These are phyloP conservation scores for Lycium barbarum DNA, from an alignment of 257 asterid genomes.

Conservation along the genomic window DNA sequence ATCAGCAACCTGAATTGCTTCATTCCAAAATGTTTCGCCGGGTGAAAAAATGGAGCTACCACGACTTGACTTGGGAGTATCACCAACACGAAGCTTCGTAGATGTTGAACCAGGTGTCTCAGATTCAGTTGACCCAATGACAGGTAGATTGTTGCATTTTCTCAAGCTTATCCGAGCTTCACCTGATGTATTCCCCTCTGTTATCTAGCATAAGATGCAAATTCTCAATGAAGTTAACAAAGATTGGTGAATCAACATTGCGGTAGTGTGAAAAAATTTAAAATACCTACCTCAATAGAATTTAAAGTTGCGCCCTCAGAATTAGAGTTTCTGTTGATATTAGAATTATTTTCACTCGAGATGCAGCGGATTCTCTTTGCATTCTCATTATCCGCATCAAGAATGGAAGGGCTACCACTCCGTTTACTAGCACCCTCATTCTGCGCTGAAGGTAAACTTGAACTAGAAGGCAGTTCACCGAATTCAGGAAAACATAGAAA, in stretches of 20 bases:
- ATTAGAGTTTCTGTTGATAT: slow-evolving; percentile 40
- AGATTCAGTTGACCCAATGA: slow-evolving; percentile 43
- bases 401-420: slow-evolving; percentile 43
- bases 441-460: slow-evolving; percentile 46
- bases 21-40: slow-evolving; percentile 97
- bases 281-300: slow-evolving; percentile 52
- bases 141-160: slow-evolving; percentile 63
- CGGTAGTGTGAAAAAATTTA: slow-evolving; percentile 10
- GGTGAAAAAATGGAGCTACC: slow-evolving; percentile 91
- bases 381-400: slow-evolving; percentile 52
- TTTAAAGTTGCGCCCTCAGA: slow-evolving; percentile 36
- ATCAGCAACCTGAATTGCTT: slow-evolving; percentile 92
- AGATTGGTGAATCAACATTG: background rate
- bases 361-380: slow-evolving; percentile 49
- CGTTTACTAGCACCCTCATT: slow-evolving; percentile 44
- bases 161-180: slow-evolving; percentile 67
- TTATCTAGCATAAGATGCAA: slow-evolving; percentile 54
- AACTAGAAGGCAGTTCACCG: slow-evolving; percentile 59
- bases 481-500: slow-evolving; percentile 28
- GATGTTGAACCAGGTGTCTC: slow-evolving; percentile 61
- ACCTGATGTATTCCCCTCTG: slow-evolving; percentile 39
- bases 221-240: slow-evolving; percentile 6
- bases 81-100: slow-evolving; percentile 45
- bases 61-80: slow-evolving; percentile 72
- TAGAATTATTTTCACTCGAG: slow-evolving; percentile 42